Base-by-base conservation (phyloP, 2,329 filamentous ascomycete species). In the Talaromyces islandicus region DNA sequence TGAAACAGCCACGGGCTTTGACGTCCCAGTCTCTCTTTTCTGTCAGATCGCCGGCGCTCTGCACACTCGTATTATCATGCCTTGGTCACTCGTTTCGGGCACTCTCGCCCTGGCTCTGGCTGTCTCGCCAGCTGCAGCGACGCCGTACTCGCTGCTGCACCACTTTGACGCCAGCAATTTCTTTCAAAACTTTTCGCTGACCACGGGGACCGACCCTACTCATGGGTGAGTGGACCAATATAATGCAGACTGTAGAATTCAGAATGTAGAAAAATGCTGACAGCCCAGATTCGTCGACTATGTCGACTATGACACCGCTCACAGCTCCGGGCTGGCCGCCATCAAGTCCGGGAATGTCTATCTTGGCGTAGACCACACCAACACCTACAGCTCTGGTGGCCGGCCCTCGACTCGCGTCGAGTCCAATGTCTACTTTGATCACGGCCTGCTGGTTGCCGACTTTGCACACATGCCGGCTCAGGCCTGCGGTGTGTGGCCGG, bases 401-500 rank as follows among this genome's bases (percentile, higher is more conserved):
- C 77, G 80, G 24, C 72, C 75, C 21, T 77, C 75, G 41, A 76
- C 80, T 41, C 77, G 79, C 12, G 75, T 81, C 30, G 71, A 73
- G 25, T 78, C 71, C 59, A 77, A 75, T 54, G 71, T 78, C 54
- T 71, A 71, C 54, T 81, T 77, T 60, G 75, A 78, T 50, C 68
- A 78, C 50, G 79, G 78, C 2, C 67, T 82, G 27, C 73, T 81
- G 56, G 73, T 82, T 57, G 72, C 77, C 35, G 80, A 82, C 60
- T 74, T 82, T 60, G 68, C 70, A 3, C 80, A 82, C 64, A 78
- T 80, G 73, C 80, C 80, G 2, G 74, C 73, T 11, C 72, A 72
- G 51, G 73, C 75, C 51, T 83, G 81, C 60, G 81, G 78, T 53
- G 78, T 75, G 30, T 83, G 81, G 81, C 80, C 81, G 2, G 78